Conservation (phyloP, 2,329 filamentous ascomycete genomes). For the Alternaria triticimaculans region DNA sequence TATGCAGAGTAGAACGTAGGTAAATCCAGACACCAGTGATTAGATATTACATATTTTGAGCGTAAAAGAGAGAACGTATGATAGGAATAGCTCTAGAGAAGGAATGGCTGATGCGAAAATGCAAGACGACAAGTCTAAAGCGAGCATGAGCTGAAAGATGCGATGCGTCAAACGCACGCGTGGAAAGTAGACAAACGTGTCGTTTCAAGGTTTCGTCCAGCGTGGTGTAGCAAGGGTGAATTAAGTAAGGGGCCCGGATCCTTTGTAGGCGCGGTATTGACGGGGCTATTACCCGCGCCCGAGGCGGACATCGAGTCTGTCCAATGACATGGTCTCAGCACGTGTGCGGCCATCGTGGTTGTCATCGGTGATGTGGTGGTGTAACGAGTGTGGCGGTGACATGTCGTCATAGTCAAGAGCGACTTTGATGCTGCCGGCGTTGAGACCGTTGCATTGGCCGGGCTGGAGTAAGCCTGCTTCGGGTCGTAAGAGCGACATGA, state of each 20-base stretch:
- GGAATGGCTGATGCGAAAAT: background rate
- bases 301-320: background rate
- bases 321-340: background rate
- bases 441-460: background rate
- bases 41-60: background rate
- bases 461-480: background rate
- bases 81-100: background rate
- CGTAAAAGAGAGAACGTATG: background rate
- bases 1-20: background rate
- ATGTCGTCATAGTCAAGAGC: background rate
- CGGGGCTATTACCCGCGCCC: background rate
- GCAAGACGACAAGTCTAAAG: background rate
- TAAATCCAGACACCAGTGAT: background rate
- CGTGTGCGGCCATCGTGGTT: background rate
- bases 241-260: background rate
- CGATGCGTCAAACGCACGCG: background rate
- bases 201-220: background rate
- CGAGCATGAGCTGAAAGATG: background rate
- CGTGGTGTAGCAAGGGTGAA: background rate
- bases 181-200: background rate
- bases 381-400: background rate
- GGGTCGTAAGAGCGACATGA: background rate
- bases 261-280: background rate
- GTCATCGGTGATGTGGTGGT: background rate
- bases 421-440: background rate